phyloP scores from a whole-genome alignment of 2,329 filamentous ascomycete species.

The Monosporascus sp. region DNA sequence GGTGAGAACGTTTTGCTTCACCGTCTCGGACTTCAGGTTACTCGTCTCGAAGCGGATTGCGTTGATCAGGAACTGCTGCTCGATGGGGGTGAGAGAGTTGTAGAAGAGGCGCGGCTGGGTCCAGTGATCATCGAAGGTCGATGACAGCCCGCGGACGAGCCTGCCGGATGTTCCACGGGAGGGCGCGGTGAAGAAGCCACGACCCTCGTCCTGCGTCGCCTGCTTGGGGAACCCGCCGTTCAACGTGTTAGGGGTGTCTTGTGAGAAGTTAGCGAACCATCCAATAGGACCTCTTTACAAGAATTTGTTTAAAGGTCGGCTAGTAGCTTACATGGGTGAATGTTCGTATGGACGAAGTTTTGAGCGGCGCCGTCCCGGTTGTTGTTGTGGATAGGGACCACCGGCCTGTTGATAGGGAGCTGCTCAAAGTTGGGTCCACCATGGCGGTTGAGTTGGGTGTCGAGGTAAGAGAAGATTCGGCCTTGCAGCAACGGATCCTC shows the following conservation, averaged over 20 bases:
- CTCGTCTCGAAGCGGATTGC: slow-evolving; percentile 67
- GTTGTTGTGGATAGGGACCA: slow-evolving; percentile 53
- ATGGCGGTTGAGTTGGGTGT: slow-evolving; percentile 58
- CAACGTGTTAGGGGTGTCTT: slow-evolving; percentile 60
- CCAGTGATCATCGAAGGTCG: slow-evolving; percentile 67
- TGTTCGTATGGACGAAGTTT: slow-evolving; percentile 63
- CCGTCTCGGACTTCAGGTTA: slow-evolving; percentile 48
- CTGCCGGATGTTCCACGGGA: slow-evolving; percentile 44
- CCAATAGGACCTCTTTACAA: background rate
- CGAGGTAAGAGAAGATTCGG: slow-evolving; percentile 59
- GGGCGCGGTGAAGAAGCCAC: slow-evolving; percentile 67
- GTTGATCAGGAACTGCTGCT: slow-evolving; percentile 68
- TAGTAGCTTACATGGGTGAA: slow-evolving; percentile 43
- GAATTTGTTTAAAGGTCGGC: no score
- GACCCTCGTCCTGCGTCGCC: slow-evolving; percentile 57
- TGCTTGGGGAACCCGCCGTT: slow-evolving; percentile 59
- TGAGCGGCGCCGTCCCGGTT: slow-evolving; percentile 67
- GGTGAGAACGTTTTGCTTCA: slow-evolving; percentile 60
- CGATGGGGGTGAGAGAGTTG: slow-evolving; percentile 60
- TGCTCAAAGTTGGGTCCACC: slow-evolving; percentile 62
- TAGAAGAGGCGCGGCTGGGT: slow-evolving; percentile 67
- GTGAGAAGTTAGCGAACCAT: slow-evolving; percentile 6
- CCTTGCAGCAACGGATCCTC: slow-evolving; percentile 60
- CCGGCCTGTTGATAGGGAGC: slow-evolving; percentile 57
- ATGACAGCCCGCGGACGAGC: slow-evolving; percentile 52